Conservation (phyloP, 345 rosid species). For the Barbarea vulgaris region DNA sequence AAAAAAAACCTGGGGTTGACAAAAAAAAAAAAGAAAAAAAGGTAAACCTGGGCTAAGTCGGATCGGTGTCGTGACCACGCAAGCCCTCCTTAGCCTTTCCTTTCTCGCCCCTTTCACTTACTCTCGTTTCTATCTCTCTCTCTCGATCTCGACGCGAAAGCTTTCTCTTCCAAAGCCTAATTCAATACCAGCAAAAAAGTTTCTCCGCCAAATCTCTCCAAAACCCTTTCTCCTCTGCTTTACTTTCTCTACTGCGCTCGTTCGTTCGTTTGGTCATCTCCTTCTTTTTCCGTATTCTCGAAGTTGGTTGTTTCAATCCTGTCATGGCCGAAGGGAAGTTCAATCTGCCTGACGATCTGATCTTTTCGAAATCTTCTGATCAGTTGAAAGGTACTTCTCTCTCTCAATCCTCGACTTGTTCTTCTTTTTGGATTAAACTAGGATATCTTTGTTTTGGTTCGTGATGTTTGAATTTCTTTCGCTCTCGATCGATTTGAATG, state of each 20-base stretch:
- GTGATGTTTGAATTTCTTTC: constrained; percentile 3
- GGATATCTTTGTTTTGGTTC: not conserved
- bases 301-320: constrained; percentile 20
- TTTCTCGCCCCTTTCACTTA: constrained; percentile 8
- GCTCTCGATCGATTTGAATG: constrained; percentile 14
- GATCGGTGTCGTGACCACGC: constrained; percentile 13
- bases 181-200: no score
- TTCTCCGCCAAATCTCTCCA: constrained; percentile 22
- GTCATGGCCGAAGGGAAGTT: constrained; percentile 82
- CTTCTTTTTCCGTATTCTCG: no score
- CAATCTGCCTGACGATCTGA: constrained; percentile 84
- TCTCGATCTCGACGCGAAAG: no score
- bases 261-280: no score
- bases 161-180: no score
- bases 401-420: not conserved
- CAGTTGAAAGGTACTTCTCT: constrained; percentile 58
- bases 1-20: constrained; percentile 2
- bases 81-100: constrained; percentile 35
- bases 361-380: constrained; percentile 60
- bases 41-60: not conserved
- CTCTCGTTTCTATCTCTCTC: constrained; percentile 8
- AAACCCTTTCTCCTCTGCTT: constrained; percentile 2
- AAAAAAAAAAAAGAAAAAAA: not conserved
- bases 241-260: not conserved
- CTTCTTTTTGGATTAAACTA: no score